These are phyloP conservation scores for Reutealis trisperma DNA, from an alignment of 345 rosid genomes.

Conservation along the genomic window DNA sequence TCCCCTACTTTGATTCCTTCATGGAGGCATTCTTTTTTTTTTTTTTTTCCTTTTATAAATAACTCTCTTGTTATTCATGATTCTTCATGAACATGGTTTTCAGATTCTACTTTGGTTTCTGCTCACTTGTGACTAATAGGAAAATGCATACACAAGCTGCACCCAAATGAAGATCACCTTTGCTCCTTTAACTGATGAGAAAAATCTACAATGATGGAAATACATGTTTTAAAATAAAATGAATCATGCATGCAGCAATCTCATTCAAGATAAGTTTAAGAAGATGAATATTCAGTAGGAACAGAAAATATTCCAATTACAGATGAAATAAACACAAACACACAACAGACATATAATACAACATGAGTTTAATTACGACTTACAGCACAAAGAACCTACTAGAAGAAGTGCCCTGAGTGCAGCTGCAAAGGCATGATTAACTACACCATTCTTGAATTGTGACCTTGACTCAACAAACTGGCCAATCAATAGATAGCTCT, in stretches of 20 bases:
- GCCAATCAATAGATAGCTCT: constrained; percentile 78
- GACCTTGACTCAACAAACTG: constrained; percentile 96
- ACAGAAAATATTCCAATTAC: background rate
- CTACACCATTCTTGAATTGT: constrained; percentile 92
- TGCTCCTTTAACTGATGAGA: background rate
- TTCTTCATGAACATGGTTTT: too few species aligned
- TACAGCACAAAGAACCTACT: constrained; percentile 55
- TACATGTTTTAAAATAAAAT: background rate
- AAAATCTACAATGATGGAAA: background rate
- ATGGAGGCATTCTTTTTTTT: background rate
- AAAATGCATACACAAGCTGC: background rate
- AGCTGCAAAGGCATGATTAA: constrained; percentile 96
- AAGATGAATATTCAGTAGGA: background rate
- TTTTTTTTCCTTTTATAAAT: background rate
- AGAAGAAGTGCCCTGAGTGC: constrained; percentile 87
- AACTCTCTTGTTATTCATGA: background rate
- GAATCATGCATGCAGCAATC: background rate
- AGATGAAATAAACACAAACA: background rate
- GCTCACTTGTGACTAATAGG: background rate
- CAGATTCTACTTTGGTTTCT: background rate
- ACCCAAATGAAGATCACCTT: background rate
- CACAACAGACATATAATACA: constrained; percentile 25
- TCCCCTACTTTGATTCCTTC: background rate
- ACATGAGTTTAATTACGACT: constrained; percentile 18
- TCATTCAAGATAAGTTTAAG: background rate